Percentiles rank a stretch among this genome's conserved stretches.
Evolutionary conservation across 2,329 filamentous ascomycete genomes (phyloP).

Genomic region (Sporothrix sp.): DNA sequence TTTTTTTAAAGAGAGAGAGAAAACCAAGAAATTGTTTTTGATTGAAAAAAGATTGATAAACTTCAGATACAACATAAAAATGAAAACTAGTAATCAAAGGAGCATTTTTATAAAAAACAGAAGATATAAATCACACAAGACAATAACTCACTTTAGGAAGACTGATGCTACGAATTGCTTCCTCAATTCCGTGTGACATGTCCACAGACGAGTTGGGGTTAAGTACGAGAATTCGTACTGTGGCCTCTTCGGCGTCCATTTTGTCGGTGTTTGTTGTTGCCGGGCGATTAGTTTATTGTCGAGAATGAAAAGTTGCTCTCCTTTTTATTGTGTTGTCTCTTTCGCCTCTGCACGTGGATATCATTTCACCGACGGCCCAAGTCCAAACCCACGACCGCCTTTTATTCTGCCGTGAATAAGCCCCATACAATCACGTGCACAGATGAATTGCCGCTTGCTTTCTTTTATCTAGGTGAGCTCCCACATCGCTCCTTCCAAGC

Average conservation of each 20-base stretch:
- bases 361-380: too few relatives aligned
- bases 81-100: not conserved
- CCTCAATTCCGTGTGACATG: slow-evolving; percentile 60
- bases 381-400: too few relatives aligned
- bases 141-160: slow-evolving; percentile 27
- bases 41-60: not conserved
- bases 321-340: too few relatives aligned
- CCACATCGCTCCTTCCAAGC: too few relatives aligned
- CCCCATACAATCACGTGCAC: too few relatives aligned
- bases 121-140: not conserved
- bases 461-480: too few relatives aligned
- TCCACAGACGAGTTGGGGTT: slow-evolving; percentile 68
- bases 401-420: too few relatives aligned
- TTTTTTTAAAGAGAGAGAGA: not conserved
- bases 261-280: not conserved
- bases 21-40: not conserved
- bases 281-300: too few relatives aligned
- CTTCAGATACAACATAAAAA: not conserved
- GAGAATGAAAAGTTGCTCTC: too few relatives aligned
- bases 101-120: not conserved
- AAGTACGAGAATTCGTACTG: slow-evolving; percentile 52
- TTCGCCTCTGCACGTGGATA: too few relatives aligned
- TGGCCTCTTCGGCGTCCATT: not conserved
- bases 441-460: too few relatives aligned
- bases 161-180: slow-evolving; percentile 35